A percentile compares a stretch with the other conserved stretches of the same genome.
Evolutionary conservation across 2,329 filamentous ascomycete species (phyloP).

Genomic region (Passalora sequoiae): DNA sequence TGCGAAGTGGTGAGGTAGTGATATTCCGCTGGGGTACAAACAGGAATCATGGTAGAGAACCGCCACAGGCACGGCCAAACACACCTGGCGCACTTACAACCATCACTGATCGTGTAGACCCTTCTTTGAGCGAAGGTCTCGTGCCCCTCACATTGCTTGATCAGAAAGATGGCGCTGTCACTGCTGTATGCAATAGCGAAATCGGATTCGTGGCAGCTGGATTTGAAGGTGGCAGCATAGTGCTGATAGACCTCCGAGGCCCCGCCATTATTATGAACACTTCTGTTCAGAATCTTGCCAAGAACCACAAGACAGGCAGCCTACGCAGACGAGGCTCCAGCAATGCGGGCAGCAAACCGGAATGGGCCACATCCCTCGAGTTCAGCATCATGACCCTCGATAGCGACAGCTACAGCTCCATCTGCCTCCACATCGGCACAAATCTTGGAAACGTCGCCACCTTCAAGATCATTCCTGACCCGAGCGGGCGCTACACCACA

Average conservation of each 20-base stretch:
- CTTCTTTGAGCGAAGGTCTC: conserved; percentile 68
- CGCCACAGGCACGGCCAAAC: conserved; percentile 46
- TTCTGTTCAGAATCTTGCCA: conserved; percentile 66
- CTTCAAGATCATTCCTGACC: conserved; percentile 78
- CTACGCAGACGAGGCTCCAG: conserved; percentile 57
- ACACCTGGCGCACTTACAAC: conserved; percentile 57
- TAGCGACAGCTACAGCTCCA: conserved; percentile 91
- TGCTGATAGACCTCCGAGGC: conserved; percentile 80
- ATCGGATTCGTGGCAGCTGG: conserved; percentile 87
- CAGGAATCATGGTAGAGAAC: conserved; percentile 61
- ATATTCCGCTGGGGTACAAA: conserved; percentile 88
- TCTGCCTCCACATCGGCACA: conserved; percentile 86
- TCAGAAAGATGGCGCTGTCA: conserved; percentile 76
- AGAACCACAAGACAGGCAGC: conserved; percentile 69
- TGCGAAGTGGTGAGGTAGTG: conserved; percentile 75
- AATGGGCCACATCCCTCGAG: conserved; percentile 77
- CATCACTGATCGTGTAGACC: conserved; percentile 68
- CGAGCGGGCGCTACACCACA: conserved; percentile 64
- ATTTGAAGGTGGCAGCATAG: conserved; percentile 74
- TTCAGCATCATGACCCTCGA: conserved; percentile 93
- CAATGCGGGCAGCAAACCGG: conserved; percentile 47
- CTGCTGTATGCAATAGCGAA: conserved; percentile 76
- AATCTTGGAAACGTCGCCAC: conserved; percentile 77
- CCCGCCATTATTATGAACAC: conserved; percentile 76
- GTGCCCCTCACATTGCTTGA: conserved; percentile 76